Evolutionary conservation across 176 grass and related monocot genomes (phyloP), one percentile per base, ranked within the genome.

Genomic region (Phoenix dactylifera): DNA sequence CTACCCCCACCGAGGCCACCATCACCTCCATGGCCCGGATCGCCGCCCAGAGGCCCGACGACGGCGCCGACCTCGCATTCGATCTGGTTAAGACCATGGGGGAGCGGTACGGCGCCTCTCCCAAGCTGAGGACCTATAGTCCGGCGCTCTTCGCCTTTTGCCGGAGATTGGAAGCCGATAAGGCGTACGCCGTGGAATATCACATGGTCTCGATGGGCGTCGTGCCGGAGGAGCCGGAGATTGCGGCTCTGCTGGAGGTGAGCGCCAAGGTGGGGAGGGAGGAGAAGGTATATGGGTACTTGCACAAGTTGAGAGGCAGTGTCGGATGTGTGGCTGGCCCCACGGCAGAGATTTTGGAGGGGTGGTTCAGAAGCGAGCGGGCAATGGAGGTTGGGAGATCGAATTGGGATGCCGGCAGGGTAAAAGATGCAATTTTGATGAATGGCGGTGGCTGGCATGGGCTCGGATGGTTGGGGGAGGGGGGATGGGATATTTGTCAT

Each of bases 381-480:
- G 86, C 74, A 1, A 67, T 56, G 0, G 9, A 32, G 53, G 73
- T 72, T 0, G 68, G 74, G 26, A 66, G 23, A 17, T 10, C 25
- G 0, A 61, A 72, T 58, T 84, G 63, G 83, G 51, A 78, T 24
- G 62, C 44, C 4, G 65, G 26, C 18, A 63, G 51, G 65, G 75
- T 87, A 1, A 79, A 73, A 23, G 77, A 82, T 3, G 61, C 69
- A 14, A 77, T 90, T 50, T 65, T 87, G 65, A 73, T 58, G 15
- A 90, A 82, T 22, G 91, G 91, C 2, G 86, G 86, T 0, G 91
- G 91, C 10, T 90, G 84, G 70, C 87, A 79, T 72, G 74, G 75
- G 23, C 50, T 74, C 9, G 91, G 91, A 7, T 96, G 91, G 91
- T 70, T 96, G 63, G 58, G 68, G 1, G 26, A 0, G 0, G 83